phyloP scores from a whole-genome alignment of 1,139 yeast species.

The Maudiozyma humilis region DNA sequence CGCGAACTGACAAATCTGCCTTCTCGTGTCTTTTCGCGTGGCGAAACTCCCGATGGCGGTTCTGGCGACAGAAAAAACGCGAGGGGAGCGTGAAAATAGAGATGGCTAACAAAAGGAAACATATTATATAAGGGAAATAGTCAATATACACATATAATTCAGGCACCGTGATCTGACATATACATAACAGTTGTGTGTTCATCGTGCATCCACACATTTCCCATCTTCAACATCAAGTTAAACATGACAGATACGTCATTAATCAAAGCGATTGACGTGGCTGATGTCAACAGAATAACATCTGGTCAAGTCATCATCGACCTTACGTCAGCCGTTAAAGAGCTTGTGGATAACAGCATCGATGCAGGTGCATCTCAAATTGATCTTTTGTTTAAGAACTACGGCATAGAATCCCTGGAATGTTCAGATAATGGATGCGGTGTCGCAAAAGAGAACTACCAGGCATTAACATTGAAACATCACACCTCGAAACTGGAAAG shows the following conservation, averaged over 20 bases:
- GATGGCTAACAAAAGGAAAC: no score
- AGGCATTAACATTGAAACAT: slow-evolving; percentile 56
- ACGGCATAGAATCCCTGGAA: slow-evolving; percentile 70
- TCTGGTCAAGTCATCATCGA: slow-evolving; percentile 91
- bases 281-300: slow-evolving; percentile 59
- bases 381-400: slow-evolving; percentile 57
- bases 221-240: no score
- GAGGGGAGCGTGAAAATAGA: no score
- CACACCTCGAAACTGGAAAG: slow-evolving; percentile 67
- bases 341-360: slow-evolving; percentile 74
- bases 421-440: slow-evolving; percentile 77
- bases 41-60: not conserved
- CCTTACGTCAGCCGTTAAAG: slow-evolving; percentile 69
- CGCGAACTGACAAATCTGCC: not conserved
- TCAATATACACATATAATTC: no score
- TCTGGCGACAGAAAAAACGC: no score
- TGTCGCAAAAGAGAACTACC: slow-evolving; percentile 51
- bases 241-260: slow-evolving; percentile 4
- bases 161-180: no score
- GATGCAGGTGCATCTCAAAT: slow-evolving; percentile 68
- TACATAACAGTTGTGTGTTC: no score
- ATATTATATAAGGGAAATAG: no score
- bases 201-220: no score
- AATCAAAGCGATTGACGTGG: slow-evolving; percentile 16
- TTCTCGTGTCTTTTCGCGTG: not conserved